A percentile compares a stretch with the other conserved stretches of the same genome.
These are phyloP conservation scores for Meira miltonrushii DNA, from an alignment of 1,284 basidiomycete species.

Conservation along the genomic window DNA sequence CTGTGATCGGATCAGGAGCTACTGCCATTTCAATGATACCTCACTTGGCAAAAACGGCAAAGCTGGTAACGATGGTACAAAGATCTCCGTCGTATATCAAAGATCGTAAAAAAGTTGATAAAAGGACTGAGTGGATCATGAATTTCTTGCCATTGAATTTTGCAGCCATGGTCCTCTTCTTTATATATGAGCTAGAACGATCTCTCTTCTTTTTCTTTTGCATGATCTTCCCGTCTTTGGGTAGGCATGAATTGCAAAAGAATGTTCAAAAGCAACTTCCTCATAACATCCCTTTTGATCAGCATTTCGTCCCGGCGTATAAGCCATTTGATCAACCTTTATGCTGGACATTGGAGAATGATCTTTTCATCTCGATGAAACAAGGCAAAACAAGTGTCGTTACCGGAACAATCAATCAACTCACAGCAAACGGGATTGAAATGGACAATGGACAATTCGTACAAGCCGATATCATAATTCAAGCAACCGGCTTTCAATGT, in stretches of 20 bases:
- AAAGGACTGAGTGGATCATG: not conserved
- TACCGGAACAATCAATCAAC: slow-evolving; percentile 46
- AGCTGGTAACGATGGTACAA: slow-evolving; percentile 50
- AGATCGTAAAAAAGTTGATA: too few relatives aligned
- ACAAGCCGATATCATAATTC: slow-evolving; percentile 50
- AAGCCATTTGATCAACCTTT: slow-evolving; percentile 52
- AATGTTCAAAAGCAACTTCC: slow-evolving; percentile 32
- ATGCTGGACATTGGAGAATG: slow-evolving; percentile 43
- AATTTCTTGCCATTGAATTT: slow-evolving; percentile 10
- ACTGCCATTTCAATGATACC: slow-evolving; percentile 49
- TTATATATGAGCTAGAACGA: not conserved
- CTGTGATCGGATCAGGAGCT: slow-evolving; percentile 46
- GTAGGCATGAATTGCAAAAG: slow-evolving; percentile 24
- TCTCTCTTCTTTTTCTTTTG: slow-evolving; percentile 47
- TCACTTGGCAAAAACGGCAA: slow-evolving; percentile 28
- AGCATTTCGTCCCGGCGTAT: slow-evolving; percentile 51
- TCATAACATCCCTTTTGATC: slow-evolving; percentile 40
- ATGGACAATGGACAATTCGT: slow-evolving; percentile 39
- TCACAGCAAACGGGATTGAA: slow-evolving; percentile 37
- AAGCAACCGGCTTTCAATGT: slow-evolving; percentile 49
- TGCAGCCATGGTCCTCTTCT: too few relatives aligned
- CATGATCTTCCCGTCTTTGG: slow-evolving; percentile 38
- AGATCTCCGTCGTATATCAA: slow-evolving; percentile 42
- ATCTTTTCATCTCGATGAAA: slow-evolving; percentile 45
- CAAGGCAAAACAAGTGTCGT: slow-evolving; percentile 46